Percentiles rank a stretch among this genome's conserved stretches.
phyloP scores from a whole-genome alignment of 306 rosid genomes.

The Amphicarpaea edgeworthii region DNA sequence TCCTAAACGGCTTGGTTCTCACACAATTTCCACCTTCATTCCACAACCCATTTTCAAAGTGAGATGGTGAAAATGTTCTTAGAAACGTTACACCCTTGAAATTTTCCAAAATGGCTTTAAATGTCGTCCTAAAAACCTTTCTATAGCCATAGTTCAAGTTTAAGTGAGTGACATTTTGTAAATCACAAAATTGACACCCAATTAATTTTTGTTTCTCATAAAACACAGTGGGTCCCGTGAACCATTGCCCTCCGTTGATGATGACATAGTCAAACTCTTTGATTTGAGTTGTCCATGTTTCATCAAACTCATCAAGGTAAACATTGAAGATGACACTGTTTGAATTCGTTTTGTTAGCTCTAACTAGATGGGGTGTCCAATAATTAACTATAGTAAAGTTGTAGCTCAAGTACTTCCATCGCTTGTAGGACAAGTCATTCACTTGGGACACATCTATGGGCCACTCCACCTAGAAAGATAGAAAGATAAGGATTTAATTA shows the following conservation, averaged over 20 bases:
- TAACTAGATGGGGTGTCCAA: slow-evolving; percentile 72
- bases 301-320: slow-evolving; percentile 72
- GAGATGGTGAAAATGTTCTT: slow-evolving; percentile 74
- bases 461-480: slow-evolving; percentile 63
- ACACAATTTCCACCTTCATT: slow-evolving; percentile 73
- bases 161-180: slow-evolving; percentile 63
- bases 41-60: slow-evolving; percentile 81
- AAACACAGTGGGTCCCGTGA: slow-evolving; percentile 57
- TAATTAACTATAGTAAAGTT: slow-evolving; percentile 73
- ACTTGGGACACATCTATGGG: slow-evolving; percentile 68
- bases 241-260: slow-evolving; percentile 80
- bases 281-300: slow-evolving; percentile 60
- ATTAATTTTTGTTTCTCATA: slow-evolving; percentile 53
- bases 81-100: slow-evolving; percentile 64
- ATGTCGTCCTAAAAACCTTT: slow-evolving; percentile 62
- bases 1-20: slow-evolving; percentile 33
- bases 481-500: no score
- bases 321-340: slow-evolving; percentile 62
- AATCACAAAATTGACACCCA: slow-evolving; percentile 72
- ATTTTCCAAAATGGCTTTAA: slow-evolving; percentile 60
- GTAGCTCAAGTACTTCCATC: slow-evolving; percentile 71
- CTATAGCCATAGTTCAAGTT: slow-evolving; percentile 68
- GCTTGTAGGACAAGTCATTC: slow-evolving; percentile 50
- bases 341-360: slow-evolving; percentile 46
- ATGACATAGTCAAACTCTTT: slow-evolving; percentile 66